These are phyloP conservation scores for Theobroma grandiflorum DNA, from an alignment of 441 rosid genomes.

Conservation along the genomic window DNA sequence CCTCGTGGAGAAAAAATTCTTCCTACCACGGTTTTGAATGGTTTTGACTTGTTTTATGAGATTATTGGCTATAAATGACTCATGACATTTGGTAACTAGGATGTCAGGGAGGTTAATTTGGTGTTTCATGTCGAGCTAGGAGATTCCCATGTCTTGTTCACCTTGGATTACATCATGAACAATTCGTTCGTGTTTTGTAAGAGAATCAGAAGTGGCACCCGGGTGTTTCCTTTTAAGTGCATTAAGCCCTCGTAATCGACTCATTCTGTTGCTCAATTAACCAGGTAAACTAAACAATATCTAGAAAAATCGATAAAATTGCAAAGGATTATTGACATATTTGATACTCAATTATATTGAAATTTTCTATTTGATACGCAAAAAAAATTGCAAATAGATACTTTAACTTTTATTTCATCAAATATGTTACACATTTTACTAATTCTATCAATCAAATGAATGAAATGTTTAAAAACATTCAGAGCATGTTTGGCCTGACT, in stretches of 20 bases:
- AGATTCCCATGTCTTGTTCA: constrained; percentile 71
- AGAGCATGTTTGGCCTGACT: too few relatives aligned
- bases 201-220: constrained; percentile 43
- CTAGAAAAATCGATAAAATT: too few relatives aligned
- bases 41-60: constrained; percentile 69
- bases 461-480: too few relatives aligned
- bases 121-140: constrained; percentile 48
- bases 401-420: too few relatives aligned
- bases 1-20: constrained; percentile 63
- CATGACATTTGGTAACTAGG: constrained; percentile 44
- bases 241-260: constrained; percentile 28
- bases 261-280: constrained; percentile 35
- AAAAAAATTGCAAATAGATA: too few relatives aligned
- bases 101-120: constrained; percentile 48
- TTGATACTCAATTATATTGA: too few relatives aligned
- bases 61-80: constrained; percentile 50
- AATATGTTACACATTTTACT: too few relatives aligned
- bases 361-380: too few relatives aligned
- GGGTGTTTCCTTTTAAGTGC: constrained; percentile 58
- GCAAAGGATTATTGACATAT: too few relatives aligned
- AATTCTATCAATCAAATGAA: too few relatives aligned
- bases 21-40: constrained; percentile 62
- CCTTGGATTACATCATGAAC: constrained; percentile 51
- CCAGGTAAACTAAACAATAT: too few relatives aligned
- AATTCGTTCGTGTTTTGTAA: constrained; percentile 57